Conservation (phyloP, 2,329 filamentous ascomycete genomes). For the Fusarium beomiforme region DNA sequence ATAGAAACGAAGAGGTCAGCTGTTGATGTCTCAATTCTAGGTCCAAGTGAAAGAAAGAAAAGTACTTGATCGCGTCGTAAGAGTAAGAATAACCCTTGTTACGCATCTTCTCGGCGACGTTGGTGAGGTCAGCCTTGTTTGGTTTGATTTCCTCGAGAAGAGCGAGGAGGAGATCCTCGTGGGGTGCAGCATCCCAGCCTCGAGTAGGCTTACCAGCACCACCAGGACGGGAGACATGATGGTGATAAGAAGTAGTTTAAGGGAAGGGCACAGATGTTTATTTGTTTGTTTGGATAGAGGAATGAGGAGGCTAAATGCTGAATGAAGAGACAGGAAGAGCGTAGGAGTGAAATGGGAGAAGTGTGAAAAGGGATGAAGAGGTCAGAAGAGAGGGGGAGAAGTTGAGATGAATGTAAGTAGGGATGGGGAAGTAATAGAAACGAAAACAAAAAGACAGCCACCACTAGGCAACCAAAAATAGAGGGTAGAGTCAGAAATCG, state of each 20-base stretch:
- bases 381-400: not conserved
- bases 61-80: conserved; percentile 54
- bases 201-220: conserved; percentile 36
- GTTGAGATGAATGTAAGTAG: not conserved
- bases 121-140: conserved; percentile 46
- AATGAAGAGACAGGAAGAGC: not conserved
- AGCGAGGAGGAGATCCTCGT: conserved; percentile 52
- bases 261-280: not conserved
- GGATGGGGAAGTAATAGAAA: not conserved
- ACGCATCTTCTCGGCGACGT: conserved; percentile 46
- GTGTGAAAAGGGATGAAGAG: not conserved
- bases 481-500: conserved; percentile 5
- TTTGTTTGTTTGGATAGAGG: not conserved
- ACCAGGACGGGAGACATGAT: conserved; percentile 23
- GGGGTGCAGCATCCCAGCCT: conserved; percentile 51
- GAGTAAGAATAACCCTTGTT: conserved; percentile 52
- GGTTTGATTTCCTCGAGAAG: conserved; percentile 51
- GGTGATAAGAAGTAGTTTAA: not conserved
- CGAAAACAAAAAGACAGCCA: not conserved
- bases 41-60: not conserved
- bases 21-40: not conserved
- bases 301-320: not conserved
- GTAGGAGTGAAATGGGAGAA: not conserved
- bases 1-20: conserved; percentile 24
- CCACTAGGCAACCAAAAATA: not conserved